Conservation (phyloP, 2,329 filamentous ascomycete species). For the Pseudogymnoascus sp. region DNA sequence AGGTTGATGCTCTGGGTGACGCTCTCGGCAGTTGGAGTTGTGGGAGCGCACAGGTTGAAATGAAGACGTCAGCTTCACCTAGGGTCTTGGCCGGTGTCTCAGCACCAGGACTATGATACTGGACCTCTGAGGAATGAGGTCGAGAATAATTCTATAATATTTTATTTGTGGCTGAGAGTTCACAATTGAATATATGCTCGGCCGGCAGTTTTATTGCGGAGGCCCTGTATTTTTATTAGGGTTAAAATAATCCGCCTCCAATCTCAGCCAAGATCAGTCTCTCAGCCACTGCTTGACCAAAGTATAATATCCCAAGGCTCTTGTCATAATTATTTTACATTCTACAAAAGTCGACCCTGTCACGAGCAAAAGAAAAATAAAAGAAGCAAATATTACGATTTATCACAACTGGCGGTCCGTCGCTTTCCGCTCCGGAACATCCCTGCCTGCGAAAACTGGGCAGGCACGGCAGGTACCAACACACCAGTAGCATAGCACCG, state of each 20-base stretch:
- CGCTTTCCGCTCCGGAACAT: constrained; percentile 2
- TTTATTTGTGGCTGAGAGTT: neutral
- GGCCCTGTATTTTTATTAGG: neutral
- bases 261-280: neutral
- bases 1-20: neutral
- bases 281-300: no score
- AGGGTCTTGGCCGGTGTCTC: neutral
- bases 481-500: neutral
- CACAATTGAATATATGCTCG: neutral
- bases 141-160: neutral
- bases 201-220: neutral
- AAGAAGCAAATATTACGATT: neutral
- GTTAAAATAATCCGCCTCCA: neutral
- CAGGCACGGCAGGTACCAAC: neutral
- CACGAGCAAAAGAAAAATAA: neutral
- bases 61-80: neutral
- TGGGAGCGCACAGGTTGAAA: neutral
- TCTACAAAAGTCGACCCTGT: neutral
- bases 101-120: neutral
- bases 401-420: neutral
- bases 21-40: neutral
- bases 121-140: neutral
- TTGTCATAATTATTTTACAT: neutral
- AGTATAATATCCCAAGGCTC: neutral
- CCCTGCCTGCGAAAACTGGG: neutral